Evolutionary conservation across 1,284 basidiomycete genomes (phyloP).

Genomic region (Microbotryum lychnidis-dioicae): DNA sequence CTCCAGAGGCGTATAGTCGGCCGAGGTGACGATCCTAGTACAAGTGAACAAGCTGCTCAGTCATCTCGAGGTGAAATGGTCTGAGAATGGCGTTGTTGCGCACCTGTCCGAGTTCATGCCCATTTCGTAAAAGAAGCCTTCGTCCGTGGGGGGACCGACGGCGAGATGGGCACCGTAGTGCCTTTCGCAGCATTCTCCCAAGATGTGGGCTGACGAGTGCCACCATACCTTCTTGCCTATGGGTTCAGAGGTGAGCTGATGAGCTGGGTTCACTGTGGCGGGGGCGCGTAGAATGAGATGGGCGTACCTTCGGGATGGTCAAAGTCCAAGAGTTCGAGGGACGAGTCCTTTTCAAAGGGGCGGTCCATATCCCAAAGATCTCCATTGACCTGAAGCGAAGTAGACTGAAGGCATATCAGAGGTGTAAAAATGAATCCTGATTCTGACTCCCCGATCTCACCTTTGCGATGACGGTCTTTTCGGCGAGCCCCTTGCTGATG

Average conservation of each 20-base stretch:
- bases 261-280: neutral
- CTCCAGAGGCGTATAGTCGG: slow-evolving; percentile 84
- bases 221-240: slow-evolving; percentile 92
- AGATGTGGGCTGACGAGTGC: slow-evolving; percentile 98
- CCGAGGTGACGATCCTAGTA: slow-evolving; percentile 58
- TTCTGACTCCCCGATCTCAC: slow-evolving; percentile 40
- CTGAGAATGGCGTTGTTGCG: slow-evolving; percentile 14
- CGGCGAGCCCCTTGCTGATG: slow-evolving; percentile 79
- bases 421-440: neutral
- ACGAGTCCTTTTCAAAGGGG: slow-evolving; percentile 74
- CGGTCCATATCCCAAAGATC: slow-evolving; percentile 90
- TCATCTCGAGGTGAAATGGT: slow-evolving; percentile 4
- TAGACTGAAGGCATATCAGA: neutral
- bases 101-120: slow-evolving; percentile 52
- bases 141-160: slow-evolving; percentile 93
- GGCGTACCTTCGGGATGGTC: slow-evolving; percentile 77
- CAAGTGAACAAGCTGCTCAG: neutral
- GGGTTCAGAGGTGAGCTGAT: neutral
- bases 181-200: slow-evolving; percentile 94
- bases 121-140: slow-evolving; percentile 99
- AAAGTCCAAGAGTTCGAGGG: slow-evolving; percentile 84
- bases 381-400: slow-evolving; percentile 60
- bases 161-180: slow-evolving; percentile 97
- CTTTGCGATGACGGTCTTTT: slow-evolving; percentile 89
- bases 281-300: slow-evolving; percentile 16